phyloP scores from a whole-genome alignment of 2,329 filamentous ascomycete species.

The Fonsecaea multimorphosa region DNA sequence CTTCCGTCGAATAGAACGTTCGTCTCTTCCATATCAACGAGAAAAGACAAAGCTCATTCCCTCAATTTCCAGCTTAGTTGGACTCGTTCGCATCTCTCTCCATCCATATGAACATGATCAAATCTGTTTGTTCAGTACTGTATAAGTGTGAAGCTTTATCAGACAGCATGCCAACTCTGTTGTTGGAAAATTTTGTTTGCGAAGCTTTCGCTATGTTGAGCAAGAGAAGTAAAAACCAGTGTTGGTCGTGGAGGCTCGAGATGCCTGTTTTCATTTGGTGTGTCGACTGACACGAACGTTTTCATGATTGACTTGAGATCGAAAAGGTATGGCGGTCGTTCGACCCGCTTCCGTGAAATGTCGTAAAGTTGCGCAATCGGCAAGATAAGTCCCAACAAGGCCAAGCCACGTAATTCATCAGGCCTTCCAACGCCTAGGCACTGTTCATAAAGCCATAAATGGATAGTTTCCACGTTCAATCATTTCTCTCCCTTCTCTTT shows the following conservation, averaged over 20 bases:
- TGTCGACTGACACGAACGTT: not conserved
- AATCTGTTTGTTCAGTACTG: constrained; percentile 18
- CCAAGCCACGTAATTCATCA: constrained; percentile 28
- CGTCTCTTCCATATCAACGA: constrained; percentile 6
- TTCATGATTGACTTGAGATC: constrained; percentile 22
- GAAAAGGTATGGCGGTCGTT: constrained; percentile 10
- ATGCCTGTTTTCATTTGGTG: not conserved
- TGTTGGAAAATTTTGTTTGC: not conserved
- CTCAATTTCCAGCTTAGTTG: constrained; percentile 13
- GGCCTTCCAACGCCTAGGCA: constrained; percentile 24
- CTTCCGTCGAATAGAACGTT: not conserved
- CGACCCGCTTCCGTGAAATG: constrained; percentile 23
- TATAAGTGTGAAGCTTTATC: not conserved
- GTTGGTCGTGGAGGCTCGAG: constrained; percentile 4
- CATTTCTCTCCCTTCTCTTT: constrained; percentile 52
- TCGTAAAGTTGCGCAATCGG: constrained; percentile 30
- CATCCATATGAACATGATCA: constrained; percentile 19
- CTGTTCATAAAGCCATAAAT: constrained; percentile 35
- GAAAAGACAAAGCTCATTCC: constrained; percentile 15
- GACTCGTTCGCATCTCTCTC: constrained; percentile 12
- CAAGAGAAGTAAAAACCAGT: constrained; percentile 4
- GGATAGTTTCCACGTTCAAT: constrained; percentile 11
- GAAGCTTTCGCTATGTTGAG: constrained; percentile 7
- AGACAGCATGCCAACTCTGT: not conserved
- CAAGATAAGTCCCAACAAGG: constrained; percentile 14